Percentiles rank a stretch among this genome's conserved stretches.
These are phyloP conservation scores for Artemisia tridentata DNA, from an alignment of 129 eudicot genomes.

Conservation along the genomic window DNA sequence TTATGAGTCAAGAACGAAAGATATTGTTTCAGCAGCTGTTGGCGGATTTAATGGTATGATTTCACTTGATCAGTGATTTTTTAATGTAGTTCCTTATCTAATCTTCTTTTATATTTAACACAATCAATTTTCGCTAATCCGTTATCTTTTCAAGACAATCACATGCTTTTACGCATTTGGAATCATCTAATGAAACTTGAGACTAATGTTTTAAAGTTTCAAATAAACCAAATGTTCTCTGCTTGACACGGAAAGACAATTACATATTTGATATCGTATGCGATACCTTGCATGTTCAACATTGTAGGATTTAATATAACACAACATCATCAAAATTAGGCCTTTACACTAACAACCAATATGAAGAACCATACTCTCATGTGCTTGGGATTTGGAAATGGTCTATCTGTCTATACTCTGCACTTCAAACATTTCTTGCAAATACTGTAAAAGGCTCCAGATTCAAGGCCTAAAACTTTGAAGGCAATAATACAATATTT, in stretches of 20 bases:
- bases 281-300: neutral
- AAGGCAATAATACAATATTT: conserved; percentile 8
- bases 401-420: neutral
- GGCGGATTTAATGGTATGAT: conserved; percentile 80
- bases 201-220: conserved; percentile 1
- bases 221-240: neutral
- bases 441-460: conserved; percentile 13
- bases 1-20: conserved; percentile 67
- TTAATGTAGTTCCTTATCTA: neutral
- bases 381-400: neutral
- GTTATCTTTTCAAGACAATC: neutral
- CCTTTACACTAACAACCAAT: conserved; percentile 4
- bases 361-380: neutral
- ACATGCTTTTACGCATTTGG: conserved; percentile 11
- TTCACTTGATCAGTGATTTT: neutral
- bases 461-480: conserved; percentile 7
- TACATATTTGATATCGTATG: neutral
- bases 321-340: neutral
- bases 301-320: neutral
- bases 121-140: conserved; percentile 3
- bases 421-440: conserved; percentile 4
- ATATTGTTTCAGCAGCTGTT: conserved; percentile 85
- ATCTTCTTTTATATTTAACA: neutral
- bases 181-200: conserved; percentile 8
- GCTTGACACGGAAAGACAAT: conserved; percentile 5